Evolutionary conservation across 495 filamentous ascomycete genomes (phyloP), one percentile per base, ranked within the genome.

Genomic region (Bathelium albidoporum): DNA sequence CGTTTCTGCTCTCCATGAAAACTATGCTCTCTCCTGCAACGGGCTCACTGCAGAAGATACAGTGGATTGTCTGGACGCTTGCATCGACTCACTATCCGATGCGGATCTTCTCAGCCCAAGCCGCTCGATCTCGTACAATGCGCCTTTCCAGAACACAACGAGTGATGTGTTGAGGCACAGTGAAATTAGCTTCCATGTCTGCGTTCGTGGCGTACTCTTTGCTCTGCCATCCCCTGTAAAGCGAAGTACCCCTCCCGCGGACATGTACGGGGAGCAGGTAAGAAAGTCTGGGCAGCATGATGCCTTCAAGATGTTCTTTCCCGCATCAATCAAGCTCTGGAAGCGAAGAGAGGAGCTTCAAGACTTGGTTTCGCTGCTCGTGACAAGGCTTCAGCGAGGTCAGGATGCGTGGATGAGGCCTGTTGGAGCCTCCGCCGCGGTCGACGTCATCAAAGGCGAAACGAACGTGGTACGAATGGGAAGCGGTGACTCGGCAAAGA

Each of bases 1-100:
- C 70, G 83, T 96, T 60, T 85, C 88, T n/a, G 89, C 90, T 1
- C 77, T 99, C 11, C 94, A 99, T 72, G 94, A 99, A 69, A 99
- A 99, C 71, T 97, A 93, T 67, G 79, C 88, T 1, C 77, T 87
- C 7, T 97, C 93, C 0, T 96, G 93, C 70, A 82, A 87, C 62
- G 81, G 83, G 12, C 74, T 72, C n/a, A 73, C 69, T 2, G 81
- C 81, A 52, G 82, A 81, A 63, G 82, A 86, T 44, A 79, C 81
- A 16, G 75, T 97, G 29, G 87, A 93, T 68, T 82, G 85, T 65
- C 73, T 87, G 45, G 82, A 81, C 34, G 82, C 77, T 28, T 97
- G 93, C 68, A 85, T 95, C 58, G 87, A 89, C n/a, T 80, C 83
- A 24, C 77, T 99, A 1, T 96, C 92, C 1, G 90, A 95, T 65